Evolutionary conservation across 768 basidiomycete species (phyloP), one percentile per base, ranked within the genome.

Genomic region (Omphalotus guepiniiformis): DNA sequence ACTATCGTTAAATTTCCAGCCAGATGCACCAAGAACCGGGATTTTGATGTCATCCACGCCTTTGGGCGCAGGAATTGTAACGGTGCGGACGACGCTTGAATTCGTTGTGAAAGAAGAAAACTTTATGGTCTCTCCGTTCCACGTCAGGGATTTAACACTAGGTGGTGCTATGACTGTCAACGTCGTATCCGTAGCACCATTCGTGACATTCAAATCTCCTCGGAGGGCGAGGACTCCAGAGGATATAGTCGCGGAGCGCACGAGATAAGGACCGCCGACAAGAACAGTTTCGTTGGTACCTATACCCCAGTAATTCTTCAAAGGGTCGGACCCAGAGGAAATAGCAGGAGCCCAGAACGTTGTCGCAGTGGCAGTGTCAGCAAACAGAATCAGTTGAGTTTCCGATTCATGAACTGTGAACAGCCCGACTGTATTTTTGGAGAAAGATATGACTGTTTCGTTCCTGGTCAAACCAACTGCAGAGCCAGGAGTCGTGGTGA

Each of bases 261-360:
- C 80, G 26, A 85, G 73, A 53, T 83, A 78, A 0, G 83, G 83
- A 0, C 83, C 83, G 18, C 78, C 78, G 21, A 85, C 72, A 1
- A 93, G 68, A 21, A 86, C 70, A 9, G 83, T 79, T 3, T 72
- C 60, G 55, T 90, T 89, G 19, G 84, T 82, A 22, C 89, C 88
- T 42, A 88, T 66, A 43, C 79, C 72, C 83, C 84, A 91, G 70
- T 72, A 90, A 54, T 77, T 79, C 34, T 67, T 68, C 47, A 83
- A 71, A 11, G 73, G 68, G 23, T 72, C 64, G 5, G 58, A 53
- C 1, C 66, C 64, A 4, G 45, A 16, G 4, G 81, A 63, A 35
- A 91, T 70, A 15, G 78, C 73, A 1, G 91, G 91, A 4, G 83
- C 72, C 82, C 85, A 93, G 69, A 89, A 88, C 0, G 82, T 83